A percentile compares a stretch with the other conserved stretches of the same genome.
These are phyloP conservation scores for Euphrasia confusa DNA, from an alignment of 257 asterid species.

Conservation along the genomic window DNA sequence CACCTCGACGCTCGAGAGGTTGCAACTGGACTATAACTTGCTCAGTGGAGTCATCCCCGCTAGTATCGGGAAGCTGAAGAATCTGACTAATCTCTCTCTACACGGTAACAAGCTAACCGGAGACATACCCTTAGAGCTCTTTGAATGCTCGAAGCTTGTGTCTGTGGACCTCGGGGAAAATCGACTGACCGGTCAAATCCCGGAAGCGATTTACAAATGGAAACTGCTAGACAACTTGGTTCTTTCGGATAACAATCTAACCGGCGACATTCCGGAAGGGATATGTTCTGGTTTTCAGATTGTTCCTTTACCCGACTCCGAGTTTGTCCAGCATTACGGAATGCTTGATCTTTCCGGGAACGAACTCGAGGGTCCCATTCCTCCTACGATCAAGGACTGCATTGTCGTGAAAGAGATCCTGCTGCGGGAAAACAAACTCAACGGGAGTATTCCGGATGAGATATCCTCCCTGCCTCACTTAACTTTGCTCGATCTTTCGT, in stretches of 20 bases:
- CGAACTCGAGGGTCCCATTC: slow-evolving; percentile 54
- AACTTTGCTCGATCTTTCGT: slow-evolving; percentile 55
- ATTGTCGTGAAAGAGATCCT: slow-evolving; percentile 38
- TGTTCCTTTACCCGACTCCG: slow-evolving; percentile 67
- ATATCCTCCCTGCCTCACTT: slow-evolving; percentile 44
- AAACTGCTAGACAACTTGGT: slow-evolving; percentile 68
- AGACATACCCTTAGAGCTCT: slow-evolving; percentile 56
- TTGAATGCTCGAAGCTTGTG: slow-evolving; percentile 55
- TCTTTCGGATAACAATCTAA: slow-evolving; percentile 51
- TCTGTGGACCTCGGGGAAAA: slow-evolving; percentile 64
- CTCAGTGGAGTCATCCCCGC: slow-evolving; percentile 57
- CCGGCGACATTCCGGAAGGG: slow-evolving; percentile 68
- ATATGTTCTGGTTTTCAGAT: slow-evolving; percentile 72
- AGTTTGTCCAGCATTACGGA: slow-evolving; percentile 74
- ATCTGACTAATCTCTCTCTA: slow-evolving; percentile 67
- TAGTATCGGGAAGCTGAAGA: slow-evolving; percentile 50
- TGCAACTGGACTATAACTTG: slow-evolving; percentile 58
- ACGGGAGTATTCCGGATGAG: slow-evolving; percentile 66
- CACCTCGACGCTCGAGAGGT: slow-evolving; percentile 35
- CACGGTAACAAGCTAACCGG: slow-evolving; percentile 63
- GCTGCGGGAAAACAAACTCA: slow-evolving; percentile 60
- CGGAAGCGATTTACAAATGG: slow-evolving; percentile 45
- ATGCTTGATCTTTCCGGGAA: slow-evolving; percentile 77
- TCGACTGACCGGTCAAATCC: slow-evolving; percentile 46
- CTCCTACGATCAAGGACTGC: slow-evolving; percentile 51